phyloP scores from a whole-genome alignment of 257 asterid species.

The Penstemon barbatus region DNA sequence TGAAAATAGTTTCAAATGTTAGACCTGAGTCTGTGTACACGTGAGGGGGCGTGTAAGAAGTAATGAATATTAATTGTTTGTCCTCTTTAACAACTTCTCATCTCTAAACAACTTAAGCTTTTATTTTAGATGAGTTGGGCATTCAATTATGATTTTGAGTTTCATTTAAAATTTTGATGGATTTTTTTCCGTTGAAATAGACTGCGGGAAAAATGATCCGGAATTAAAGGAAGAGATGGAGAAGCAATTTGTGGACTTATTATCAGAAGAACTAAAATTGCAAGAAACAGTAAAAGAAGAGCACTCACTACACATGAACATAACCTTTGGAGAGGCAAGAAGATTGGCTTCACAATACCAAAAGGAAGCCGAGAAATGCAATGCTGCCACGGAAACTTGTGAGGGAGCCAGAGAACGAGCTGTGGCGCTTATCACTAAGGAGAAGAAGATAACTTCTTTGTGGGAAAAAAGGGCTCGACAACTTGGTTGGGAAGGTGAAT shows the following conservation, averaged over 20 bases:
- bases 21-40: too few species aligned
- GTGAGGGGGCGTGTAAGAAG: too few species aligned
- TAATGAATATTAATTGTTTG: too few species aligned
- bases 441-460: slow-evolving; percentile 62
- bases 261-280: slow-evolving; percentile 85
- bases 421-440: slow-evolving; percentile 60
- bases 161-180: slow-evolving; percentile 3
- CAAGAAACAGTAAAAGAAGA: slow-evolving; percentile 72
- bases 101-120: too few species aligned
- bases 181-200: slow-evolving; percentile 37
- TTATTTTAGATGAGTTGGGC: too few species aligned
- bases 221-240: slow-evolving; percentile 93
- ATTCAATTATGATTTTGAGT: not conserved
- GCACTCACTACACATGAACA: slow-evolving; percentile 75
- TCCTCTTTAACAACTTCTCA: too few species aligned
- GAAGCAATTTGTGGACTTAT: slow-evolving; percentile 80
- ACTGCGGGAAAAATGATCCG: slow-evolving; percentile 94
- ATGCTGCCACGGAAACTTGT: slow-evolving; percentile 84
- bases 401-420: slow-evolving; percentile 89
- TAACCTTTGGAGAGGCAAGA: slow-evolving; percentile 78
- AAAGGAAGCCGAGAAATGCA: slow-evolving; percentile 87
- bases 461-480: slow-evolving; percentile 92
- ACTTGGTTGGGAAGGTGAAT: slow-evolving; percentile 82
- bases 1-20: too few species aligned
- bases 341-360: slow-evolving; percentile 83